Conservation (phyloP, 805 yeast genomes). For the Kodamaea hsintzibuensis region DNA sequence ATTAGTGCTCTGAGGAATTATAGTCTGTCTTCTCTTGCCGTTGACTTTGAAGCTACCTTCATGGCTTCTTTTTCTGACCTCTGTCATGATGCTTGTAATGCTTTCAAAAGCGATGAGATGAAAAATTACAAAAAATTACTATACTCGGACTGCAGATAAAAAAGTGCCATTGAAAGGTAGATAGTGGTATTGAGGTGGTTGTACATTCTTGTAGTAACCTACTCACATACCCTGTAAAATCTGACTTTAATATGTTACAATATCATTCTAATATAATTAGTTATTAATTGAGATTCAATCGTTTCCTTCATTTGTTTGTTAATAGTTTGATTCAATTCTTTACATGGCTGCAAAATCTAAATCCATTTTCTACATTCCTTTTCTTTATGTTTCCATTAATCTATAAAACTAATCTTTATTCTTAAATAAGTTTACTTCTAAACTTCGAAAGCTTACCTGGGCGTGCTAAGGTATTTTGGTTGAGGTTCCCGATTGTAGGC, state of each 20-base stretch:
- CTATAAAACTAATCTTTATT: background rate
- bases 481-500: slow-evolving; percentile 1
- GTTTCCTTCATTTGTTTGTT: no score
- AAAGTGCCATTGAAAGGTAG: no score
- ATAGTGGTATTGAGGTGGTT: no score
- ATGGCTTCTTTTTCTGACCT: slow-evolving; percentile 7
- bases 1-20: slow-evolving; percentile 34
- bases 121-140: slow-evolving; percentile 7
- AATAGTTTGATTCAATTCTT: no score
- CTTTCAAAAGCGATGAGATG: slow-evolving; percentile 5
- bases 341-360: background rate
- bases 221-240: no score
- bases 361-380: background rate
- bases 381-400: background rate
- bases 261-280: no score
- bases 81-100: slow-evolving; percentile 3
- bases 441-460: slow-evolving; percentile 13
- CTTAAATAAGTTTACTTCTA: slow-evolving; percentile 19
- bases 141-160: background rate
- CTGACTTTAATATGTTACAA: background rate
- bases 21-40: slow-evolving; percentile 19
- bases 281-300: no score
- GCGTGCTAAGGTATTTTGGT: background rate
- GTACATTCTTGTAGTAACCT: no score
- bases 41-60: slow-evolving; percentile 3